phyloP scores from a whole-genome alignment of 352 stramenopile species.

The Globisporangium alternatum region DNA sequence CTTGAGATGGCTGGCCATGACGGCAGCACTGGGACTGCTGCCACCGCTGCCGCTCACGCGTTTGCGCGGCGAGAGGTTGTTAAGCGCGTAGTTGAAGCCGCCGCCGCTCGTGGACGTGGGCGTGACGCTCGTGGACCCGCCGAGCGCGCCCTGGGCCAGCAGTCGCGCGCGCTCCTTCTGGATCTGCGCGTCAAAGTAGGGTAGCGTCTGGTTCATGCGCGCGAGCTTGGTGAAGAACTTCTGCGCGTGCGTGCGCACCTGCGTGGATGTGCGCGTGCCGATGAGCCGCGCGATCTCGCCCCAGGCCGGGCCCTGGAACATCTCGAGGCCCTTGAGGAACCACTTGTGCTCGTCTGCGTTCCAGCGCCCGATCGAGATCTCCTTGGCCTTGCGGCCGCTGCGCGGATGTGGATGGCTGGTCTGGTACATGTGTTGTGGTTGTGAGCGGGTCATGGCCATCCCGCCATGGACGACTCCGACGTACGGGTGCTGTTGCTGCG shows the following conservation, averaged over 20 bases:
- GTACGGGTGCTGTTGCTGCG: neutral
- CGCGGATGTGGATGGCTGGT: slow-evolving; percentile 5
- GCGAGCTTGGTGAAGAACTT: slow-evolving; percentile 90
- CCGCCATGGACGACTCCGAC: neutral
- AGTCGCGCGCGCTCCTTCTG: slow-evolving; percentile 62
- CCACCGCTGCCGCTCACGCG: slow-evolving; percentile 15
- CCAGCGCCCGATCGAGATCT: slow-evolving; percentile 76
- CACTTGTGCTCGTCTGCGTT: slow-evolving; percentile 69
- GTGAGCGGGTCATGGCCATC: slow-evolving; percentile 11
- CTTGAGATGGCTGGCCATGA: slow-evolving; percentile 1
- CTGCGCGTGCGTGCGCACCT: slow-evolving; percentile 84
- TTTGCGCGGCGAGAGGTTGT: slow-evolving; percentile 50
- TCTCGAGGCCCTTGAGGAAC: slow-evolving; percentile 79
- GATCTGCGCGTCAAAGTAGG: slow-evolving; percentile 77
- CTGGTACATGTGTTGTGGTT: neutral
- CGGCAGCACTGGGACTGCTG: neutral
- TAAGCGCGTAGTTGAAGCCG: slow-evolving; percentile 28
- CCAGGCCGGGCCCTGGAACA: slow-evolving; percentile 77
- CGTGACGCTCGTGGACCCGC: slow-evolving; percentile 30
- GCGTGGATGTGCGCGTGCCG: slow-evolving; percentile 77
- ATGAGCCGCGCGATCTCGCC: slow-evolving; percentile 83
- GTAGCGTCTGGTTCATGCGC: slow-evolving; percentile 65
- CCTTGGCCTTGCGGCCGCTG: slow-evolving; percentile 31
- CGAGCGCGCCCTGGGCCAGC: slow-evolving; percentile 33
- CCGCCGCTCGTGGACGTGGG: slow-evolving; percentile 34